Evolutionary conservation across 495 filamentous ascomycete species (phyloP), one percentile per base, ranked within the genome.

Genomic region (Viridothelium virens): DNA sequence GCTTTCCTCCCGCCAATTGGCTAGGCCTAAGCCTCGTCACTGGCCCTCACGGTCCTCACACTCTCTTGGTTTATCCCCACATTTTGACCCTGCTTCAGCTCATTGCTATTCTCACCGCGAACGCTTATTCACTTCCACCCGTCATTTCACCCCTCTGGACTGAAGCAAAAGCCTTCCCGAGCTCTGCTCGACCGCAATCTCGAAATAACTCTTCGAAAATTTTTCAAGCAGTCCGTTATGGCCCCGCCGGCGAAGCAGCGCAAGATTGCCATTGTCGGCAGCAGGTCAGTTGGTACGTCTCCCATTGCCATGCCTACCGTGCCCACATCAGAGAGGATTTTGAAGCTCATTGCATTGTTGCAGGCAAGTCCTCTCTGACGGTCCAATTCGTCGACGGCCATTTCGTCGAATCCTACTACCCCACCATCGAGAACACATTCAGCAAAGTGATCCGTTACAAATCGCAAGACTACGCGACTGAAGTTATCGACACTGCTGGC

Each of bases 341-440:
- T 64, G 39, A 38, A 2, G 10, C 34, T 63, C 3, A 56, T 48
- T 18, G 7, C 12, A 9, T 6, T 37, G 34, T 25, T 31, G 14
- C 71, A 98, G 94, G 94, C 74, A 99, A 99, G 83, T 96, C 91
- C 16, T 97, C 94, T 48, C 87, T 99, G 66, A 96, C 95, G 5
- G 95, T 97, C 33, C 95, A 92, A 75, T 97, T 94, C 76, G 93
- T 97, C 74, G 94, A 97, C 75, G 91, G 91, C 72, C 92, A 96
- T 78, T 99, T 99, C 71, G 93, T 97, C 71, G 95, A 97, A 76
- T 92, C 89, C 76, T 99, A 99, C 77, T 99, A 97, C 79, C 94
- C 94, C 33, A 99, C 94, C 34, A 97, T 99, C 71, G 94, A 97
- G 79, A 99, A 97, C 76, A 97, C 92, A 12, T 97, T 97, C 76